These are phyloP conservation scores for Vitis labrusca DNA, from an alignment of 164 flowering plant species.

Conservation along the genomic window DNA sequence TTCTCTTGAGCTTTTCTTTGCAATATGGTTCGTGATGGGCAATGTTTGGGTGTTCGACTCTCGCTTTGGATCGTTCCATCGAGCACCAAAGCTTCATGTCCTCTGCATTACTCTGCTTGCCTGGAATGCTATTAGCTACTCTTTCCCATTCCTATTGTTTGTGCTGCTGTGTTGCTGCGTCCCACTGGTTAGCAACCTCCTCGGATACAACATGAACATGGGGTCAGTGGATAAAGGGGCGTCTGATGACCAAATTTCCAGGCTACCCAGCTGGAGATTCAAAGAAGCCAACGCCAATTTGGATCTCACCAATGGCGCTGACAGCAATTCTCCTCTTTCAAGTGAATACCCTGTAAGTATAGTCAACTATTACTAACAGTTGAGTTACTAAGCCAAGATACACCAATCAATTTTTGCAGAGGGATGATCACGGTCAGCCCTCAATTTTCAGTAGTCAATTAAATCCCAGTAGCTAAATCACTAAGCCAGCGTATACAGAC, in stretches of 20 bases:
- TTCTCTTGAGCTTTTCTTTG: constrained; percentile 86
- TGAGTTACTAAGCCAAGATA: no score
- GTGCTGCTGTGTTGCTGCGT: constrained; percentile 80
- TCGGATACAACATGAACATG: constrained; percentile 90
- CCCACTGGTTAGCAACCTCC: constrained; percentile 66
- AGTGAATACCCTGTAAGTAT: constrained; percentile 52
- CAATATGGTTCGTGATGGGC: constrained; percentile 99
- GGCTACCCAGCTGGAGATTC: constrained; percentile 68
- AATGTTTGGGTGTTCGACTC: constrained; percentile 97
- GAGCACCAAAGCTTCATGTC: constrained; percentile 74
- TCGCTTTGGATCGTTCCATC: constrained; percentile 59
- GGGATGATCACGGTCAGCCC: no score
- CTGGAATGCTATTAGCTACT: constrained; percentile 93
- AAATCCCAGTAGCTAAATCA: no score
- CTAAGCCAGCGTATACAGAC: no score
- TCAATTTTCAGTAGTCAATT: no score
- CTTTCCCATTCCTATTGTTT: constrained; percentile 91
- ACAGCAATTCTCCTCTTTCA: constrained; percentile 21
- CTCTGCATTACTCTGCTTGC: constrained; percentile 79
- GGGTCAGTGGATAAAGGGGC: constrained; percentile 74
- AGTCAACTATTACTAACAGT: no score
- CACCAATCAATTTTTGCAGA: no score
- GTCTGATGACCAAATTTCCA: constrained; percentile 76
- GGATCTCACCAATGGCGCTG: constrained; percentile 32
- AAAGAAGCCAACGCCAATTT: constrained; percentile 35